Percentiles rank a stretch among this genome's conserved stretches.
phyloP scores from a whole-genome alignment of 1,139 yeast species.

The Blastobotrys proliferans region DNA sequence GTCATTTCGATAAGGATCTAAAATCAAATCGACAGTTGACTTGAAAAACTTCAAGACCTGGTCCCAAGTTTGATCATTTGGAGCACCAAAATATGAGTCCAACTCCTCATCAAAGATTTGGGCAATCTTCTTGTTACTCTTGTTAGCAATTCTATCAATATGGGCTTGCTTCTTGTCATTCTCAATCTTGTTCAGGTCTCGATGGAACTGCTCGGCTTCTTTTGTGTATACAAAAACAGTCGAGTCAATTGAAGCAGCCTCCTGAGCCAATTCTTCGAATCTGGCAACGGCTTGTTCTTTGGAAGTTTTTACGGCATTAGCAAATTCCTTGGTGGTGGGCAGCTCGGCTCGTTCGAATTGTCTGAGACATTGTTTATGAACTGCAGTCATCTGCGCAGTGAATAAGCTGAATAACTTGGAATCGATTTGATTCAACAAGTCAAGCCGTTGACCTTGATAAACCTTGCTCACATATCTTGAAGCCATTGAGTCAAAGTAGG shows the following conservation, averaged over 20 bases:
- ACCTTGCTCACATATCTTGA: constrained; percentile 65
- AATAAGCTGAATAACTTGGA: constrained; percentile 37
- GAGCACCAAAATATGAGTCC: constrained; percentile 35
- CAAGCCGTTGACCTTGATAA: constrained; percentile 55
- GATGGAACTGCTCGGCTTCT: constrained; percentile 22
- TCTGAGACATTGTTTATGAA: constrained; percentile 33
- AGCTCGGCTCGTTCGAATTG: constrained; percentile 24
- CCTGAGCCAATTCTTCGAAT: constrained; percentile 24
- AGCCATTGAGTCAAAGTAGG: constrained; percentile 62
- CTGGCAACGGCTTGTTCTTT: constrained; percentile 17
- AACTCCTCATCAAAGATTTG: constrained; percentile 29
- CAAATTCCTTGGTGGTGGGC: constrained; percentile 7
- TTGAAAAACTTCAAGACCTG: constrained; percentile 48
- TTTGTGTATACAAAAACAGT: constrained; percentile 25
- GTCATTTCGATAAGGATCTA: constrained; percentile 28
- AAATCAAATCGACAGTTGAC: constrained; percentile 34
- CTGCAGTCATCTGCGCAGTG: constrained; percentile 39
- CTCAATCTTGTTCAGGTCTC: constrained; percentile 32
- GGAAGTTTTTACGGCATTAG: constrained; percentile 11
- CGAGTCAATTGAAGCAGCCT: constrained; percentile 26
- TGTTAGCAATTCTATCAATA: constrained; percentile 33
- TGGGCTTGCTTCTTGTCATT: constrained; percentile 31
- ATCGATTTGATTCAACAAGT: constrained; percentile 38
- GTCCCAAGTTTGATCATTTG: constrained; percentile 57
- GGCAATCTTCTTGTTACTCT: constrained; percentile 26